Base-by-base conservation (phyloP, 441 rosid genomes). In the Corymbia calophylla region DNA sequence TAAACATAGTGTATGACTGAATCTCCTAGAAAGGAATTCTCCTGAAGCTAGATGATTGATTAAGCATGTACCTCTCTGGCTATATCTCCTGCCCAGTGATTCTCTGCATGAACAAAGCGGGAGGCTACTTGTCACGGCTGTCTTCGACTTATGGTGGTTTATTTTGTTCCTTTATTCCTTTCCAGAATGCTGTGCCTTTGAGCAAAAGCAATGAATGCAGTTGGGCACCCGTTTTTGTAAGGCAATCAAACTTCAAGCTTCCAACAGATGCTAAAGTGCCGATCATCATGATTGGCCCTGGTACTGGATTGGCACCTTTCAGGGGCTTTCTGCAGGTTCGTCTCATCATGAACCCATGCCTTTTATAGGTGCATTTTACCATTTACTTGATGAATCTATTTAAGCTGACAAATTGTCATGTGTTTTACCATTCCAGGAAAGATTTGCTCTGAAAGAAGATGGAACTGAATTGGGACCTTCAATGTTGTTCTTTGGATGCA, bases 251-350 rank as follows among this genome's bases (percentile, higher is more conserved):
- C 92, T 95, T 95, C 92, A 95, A 92, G 92, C 88, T 95, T 87
- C 96, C 96, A 17, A 47, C 93, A 53, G 91, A 95, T 89, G 94
- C 97, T 92, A 90, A 89, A 21, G 85, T 91, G 89, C 97, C 96
- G 51, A 89, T 94, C 86, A 88, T 95, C 88, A 95, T 95, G 96
- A 90, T 95, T 60, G 97, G 96, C 73, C 97, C 96, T 90, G 97
- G 97, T 66, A 95, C 97, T 87, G 97, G 97, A 32, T 91, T 95
- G 60, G 97, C 97, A 87, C 97, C 96, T 90, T 95, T 95, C 89
- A 93, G 97, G 91, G 97, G 97, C 23, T 95, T 95, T 91, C 91
- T 95, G 87, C 96, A 94, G 94, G 97, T 96, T 86, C 18, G 60
- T 86, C 62, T 86, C 84, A 44, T 77, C 51, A 11, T 18, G 29